Conservation (phyloP, 2,329 filamentous ascomycete species). For the Albophoma yamanashiensis region DNA sequence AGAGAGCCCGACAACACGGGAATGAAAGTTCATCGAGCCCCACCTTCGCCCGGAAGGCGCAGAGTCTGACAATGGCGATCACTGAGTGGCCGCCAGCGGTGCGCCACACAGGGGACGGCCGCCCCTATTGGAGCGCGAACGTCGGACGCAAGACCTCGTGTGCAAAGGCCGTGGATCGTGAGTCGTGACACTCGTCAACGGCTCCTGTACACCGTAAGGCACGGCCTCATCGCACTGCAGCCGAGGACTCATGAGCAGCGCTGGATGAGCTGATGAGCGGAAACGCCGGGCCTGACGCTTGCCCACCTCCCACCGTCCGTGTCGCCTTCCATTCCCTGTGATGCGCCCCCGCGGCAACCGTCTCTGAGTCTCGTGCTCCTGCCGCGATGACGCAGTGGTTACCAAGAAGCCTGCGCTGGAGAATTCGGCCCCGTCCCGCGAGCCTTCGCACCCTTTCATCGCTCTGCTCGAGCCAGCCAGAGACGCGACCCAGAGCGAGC, state of each 20-base stretch:
- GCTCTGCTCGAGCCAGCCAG: not conserved
- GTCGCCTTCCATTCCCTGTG: not conserved
- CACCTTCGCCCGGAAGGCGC: not conserved
- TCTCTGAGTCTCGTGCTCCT: not conserved
- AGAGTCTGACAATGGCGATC: not conserved
- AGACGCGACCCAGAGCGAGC: not conserved
- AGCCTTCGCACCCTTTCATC: not conserved
- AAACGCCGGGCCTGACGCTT: not conserved
- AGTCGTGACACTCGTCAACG: not conserved
- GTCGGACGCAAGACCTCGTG: too few relatives aligned
- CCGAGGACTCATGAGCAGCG: not conserved
- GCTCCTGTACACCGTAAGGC: not conserved
- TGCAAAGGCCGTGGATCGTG: not conserved
- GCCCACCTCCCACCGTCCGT: not conserved
- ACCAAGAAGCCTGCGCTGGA: conserved; percentile 3
- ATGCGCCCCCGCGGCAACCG: not conserved
- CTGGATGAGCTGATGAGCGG: not conserved
- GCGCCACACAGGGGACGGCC: not conserved
- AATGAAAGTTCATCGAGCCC: not conserved
- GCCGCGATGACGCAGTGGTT: conserved; percentile 7
- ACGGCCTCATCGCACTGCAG: not conserved
- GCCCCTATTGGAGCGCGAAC: not conserved
- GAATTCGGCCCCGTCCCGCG: not conserved
- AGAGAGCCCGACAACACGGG: too few relatives aligned
- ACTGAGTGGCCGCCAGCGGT: not conserved